Evolutionary conservation across 305 asterid species (phyloP), one percentile per base, ranked within the genome.

Genomic region (Solanum aculeatissimum): DNA sequence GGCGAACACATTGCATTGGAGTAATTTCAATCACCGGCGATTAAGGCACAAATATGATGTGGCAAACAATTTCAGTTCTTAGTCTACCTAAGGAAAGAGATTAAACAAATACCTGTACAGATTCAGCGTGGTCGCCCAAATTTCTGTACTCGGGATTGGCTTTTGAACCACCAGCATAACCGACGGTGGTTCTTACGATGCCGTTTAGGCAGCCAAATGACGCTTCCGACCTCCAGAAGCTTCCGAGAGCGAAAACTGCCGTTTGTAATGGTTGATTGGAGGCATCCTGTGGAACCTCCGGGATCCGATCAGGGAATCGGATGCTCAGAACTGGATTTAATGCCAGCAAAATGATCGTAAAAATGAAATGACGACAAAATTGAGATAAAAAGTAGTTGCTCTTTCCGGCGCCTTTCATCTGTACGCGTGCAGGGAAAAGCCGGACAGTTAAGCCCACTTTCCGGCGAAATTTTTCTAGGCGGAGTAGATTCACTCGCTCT

Each of bases 171-270:
- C 98, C 99, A 66, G 98, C 87, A 83, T 95, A 97, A 51, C 97
- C 99, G 8, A 87, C 98, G 58, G 96, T 47, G 58, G 99, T 95
- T 65, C 93, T 89, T 4, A 92, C 91, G 83, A 95, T 97, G 78
- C 99, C 99, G 86, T 89, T 91, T 45, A 91, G 45, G 93, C 99
- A 97, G 38, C 99, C 99, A 62, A 97, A 97, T 60, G 90, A 93
- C n/a, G 98, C 96, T 86, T 97, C 98, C 10, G 98, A 95, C 86
- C 98, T 93, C 98, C 99, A 97, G 89, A 95, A 97, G 93, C 98
- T 93, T 79, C 99, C 99, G 63, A 97, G 93, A 47, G 96, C 93
- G 88, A 97, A 97, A 32, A 93, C 94, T 10, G 97, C 97, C 0
- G 93, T 93, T 85, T 83, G 89, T 65, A 91, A 89, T 23, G 91